Evolutionary conservation across 805 yeast species (phyloP), one percentile per base, ranked within the genome.

Genomic region (Cyberlindnera xylosilytica): DNA sequence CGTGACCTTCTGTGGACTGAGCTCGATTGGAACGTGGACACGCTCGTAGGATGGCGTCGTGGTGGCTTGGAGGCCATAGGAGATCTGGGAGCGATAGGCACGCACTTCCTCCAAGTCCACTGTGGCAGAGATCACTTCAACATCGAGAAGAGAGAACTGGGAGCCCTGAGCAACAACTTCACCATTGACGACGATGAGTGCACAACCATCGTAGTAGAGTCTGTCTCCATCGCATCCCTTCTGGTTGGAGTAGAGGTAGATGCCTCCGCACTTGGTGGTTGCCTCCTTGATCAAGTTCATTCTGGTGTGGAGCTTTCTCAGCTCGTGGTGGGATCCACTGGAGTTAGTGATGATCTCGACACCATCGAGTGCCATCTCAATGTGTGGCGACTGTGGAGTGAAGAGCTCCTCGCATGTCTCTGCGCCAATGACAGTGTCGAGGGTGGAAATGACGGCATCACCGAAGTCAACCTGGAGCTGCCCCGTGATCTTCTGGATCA

Each of bases 221-320:
- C 99, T 74, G 60, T 95, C 99, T 53, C 99, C 99, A 62, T 93
- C 99, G 63, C 99, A 93, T 3, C 99, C 99, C 51, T 85, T 81
- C 66, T 95, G 99, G 65, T 93, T 93, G 15, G 98, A 78, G 56
- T 93, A 93, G 37, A 93, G 68, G 56, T 93, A 93, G 20, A 93
- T 79, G 27, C 99, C 99, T 40, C 99, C 99, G 60, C 97, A 90
- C 64, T 93, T 89, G 41, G 87, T 77, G 2, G 98, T 90, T 2
- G 99, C 98, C 59, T 87, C 96, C 13, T 81, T 77, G 53, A 93
- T 93, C 58, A 93, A 72, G 44, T 83, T 77, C 69, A 93, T 70
- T 56, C 99, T 76, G 6, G 87, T 81, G 65, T 91, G 79, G 50
- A 95, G 73, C 60, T 93, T 93, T 48, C 99, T 73, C 50, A 93